Percentiles rank a stretch among this genome's conserved stretches.
Conservation (phyloP, 2,329 filamentous ascomycete genomes). For the Cadophora sp. region DNA sequence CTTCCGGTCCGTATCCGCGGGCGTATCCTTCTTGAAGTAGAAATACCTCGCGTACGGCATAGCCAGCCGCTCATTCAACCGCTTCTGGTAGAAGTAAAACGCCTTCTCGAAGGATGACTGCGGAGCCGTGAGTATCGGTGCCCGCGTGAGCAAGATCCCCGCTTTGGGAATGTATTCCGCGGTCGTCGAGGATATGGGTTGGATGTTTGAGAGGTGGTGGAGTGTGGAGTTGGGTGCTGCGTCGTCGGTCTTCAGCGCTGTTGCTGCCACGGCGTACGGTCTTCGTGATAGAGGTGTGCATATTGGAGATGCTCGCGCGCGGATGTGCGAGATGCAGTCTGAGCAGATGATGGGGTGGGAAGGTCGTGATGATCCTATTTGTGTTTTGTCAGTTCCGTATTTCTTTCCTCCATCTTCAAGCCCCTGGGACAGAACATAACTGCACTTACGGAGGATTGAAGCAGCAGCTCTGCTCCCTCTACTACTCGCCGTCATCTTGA, state of each 20-base stretch:
- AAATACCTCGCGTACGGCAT: slow-evolving; percentile 89
- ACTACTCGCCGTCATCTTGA: slow-evolving; percentile 61
- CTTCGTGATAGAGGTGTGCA: slow-evolving; percentile 23
- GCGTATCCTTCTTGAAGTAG: slow-evolving; percentile 93
- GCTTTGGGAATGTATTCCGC: slow-evolving; percentile 57
- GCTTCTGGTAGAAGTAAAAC: slow-evolving; percentile 97
- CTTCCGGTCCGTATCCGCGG: slow-evolving; percentile 87
- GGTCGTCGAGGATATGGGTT: slow-evolving; percentile 32
- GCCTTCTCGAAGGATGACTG: slow-evolving; percentile 89
- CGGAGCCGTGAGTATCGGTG: slow-evolving; percentile 84
- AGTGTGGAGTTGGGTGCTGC: slow-evolving; percentile 40
- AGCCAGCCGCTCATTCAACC: slow-evolving; percentile 89
- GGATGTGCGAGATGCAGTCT: slow-evolving; percentile 37
- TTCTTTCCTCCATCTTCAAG: background rate
- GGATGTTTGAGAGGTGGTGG: slow-evolving; percentile 46
- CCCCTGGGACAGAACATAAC: background rate
- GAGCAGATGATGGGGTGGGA: slow-evolving; percentile 41
- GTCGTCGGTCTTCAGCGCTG: slow-evolving; percentile 37
- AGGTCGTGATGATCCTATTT: slow-evolving; percentile 38
- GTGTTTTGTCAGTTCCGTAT: slow-evolving; percentile 22
- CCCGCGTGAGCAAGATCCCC: slow-evolving; percentile 84
- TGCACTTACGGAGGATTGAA: slow-evolving; percentile 57
- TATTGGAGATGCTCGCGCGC: slow-evolving; percentile 2
- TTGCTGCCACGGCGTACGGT: slow-evolving; percentile 42
- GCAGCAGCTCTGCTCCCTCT: slow-evolving; percentile 60